A percentile compares a stretch with the other conserved stretches of the same genome.
These are phyloP conservation scores for Xylaria multiplex DNA, from an alignment of 2,329 filamentous ascomycete genomes.

Conservation along the genomic window DNA sequence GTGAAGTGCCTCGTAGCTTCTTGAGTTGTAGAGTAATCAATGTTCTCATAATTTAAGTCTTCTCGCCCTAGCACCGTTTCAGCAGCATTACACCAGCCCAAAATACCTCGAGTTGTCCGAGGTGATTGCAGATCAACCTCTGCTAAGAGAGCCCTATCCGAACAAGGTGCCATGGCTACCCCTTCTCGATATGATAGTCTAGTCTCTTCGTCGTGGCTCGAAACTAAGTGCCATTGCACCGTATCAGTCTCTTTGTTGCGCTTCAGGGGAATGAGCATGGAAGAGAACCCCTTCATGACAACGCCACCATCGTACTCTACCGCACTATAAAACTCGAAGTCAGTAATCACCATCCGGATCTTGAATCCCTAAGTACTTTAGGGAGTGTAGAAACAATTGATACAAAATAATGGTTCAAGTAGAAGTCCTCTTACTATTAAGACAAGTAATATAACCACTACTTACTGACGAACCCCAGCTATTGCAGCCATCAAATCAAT, in stretches of 20 bases:
- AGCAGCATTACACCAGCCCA: not conserved
- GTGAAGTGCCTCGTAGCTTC: not conserved
- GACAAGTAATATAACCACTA: too few species aligned
- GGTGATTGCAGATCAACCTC: not conserved
- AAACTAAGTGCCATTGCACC: not conserved
- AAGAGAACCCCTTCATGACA: constrained; percentile 2
- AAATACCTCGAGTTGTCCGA: not conserved
- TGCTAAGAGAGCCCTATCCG: not conserved
- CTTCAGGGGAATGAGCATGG: not conserved
- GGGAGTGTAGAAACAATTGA: too few species aligned
- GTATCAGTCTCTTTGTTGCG: too few species aligned
- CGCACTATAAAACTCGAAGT: not conserved
- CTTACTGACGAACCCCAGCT: not conserved
- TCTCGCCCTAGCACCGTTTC: not conserved
- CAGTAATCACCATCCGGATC: too few species aligned
- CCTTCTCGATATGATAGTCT: not conserved
- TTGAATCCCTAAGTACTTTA: too few species aligned
- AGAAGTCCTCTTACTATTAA: too few species aligned
- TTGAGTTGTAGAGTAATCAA: not conserved
- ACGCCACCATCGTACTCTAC: not conserved
- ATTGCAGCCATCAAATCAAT: constrained; percentile 2
- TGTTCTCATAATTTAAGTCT: not conserved
- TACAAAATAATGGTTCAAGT: too few species aligned
- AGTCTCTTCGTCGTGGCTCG: not conserved
- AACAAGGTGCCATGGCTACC: not conserved